Evolutionary conservation across 176 grass and related monocot species (phyloP).

Genomic region (sorghum (Sorghum bicolor)): DNA sequence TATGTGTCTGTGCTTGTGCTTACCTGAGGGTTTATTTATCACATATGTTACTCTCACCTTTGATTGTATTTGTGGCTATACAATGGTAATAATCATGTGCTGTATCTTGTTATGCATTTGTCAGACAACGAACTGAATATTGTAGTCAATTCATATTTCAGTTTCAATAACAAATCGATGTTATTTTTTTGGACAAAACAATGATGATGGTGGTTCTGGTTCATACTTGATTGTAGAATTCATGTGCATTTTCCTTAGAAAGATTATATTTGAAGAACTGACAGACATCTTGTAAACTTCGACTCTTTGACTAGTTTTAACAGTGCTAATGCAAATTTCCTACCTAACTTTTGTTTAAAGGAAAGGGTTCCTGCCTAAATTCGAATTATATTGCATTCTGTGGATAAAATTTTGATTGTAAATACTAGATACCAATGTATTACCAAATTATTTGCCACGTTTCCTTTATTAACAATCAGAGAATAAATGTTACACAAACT

Average conservation of each 20-base stretch:
- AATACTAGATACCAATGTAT: background rate
- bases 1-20: constrained; percentile 24
- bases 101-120: background rate
- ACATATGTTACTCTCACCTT: background rate
- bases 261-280: background rate
- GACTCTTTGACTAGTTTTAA: background rate
- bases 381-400: background rate
- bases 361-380: background rate
- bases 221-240: background rate
- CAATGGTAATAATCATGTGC: background rate
- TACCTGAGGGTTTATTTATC: background rate
- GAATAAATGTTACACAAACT: background rate
- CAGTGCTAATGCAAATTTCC: background rate
- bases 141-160: background rate
- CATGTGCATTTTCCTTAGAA: background rate
- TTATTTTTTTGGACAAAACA: background rate
- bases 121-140: background rate
- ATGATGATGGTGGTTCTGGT: background rate
- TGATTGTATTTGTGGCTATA: background rate
- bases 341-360: background rate
- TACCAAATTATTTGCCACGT: background rate
- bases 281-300: background rate
- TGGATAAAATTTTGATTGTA: background rate
- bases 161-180: background rate
- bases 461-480: background rate